A percentile compares a stretch with the other conserved stretches of the same genome.
phyloP scores from a whole-genome alignment of 805 yeast species.

The Schwanniomyces occidentalis region DNA sequence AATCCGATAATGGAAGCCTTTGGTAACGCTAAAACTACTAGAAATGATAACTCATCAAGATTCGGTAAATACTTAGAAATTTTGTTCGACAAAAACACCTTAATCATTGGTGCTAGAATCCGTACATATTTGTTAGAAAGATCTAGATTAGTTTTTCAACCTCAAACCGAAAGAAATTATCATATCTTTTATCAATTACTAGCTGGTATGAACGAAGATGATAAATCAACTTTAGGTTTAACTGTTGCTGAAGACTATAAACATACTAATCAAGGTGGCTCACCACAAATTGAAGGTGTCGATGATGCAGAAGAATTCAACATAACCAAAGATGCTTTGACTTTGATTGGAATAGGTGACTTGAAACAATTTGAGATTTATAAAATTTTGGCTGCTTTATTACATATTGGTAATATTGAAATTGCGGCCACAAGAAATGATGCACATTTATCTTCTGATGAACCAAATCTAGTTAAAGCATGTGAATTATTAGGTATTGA shows the following conservation, averaged over 20 bases:
- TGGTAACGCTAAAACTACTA: slow-evolving; percentile 96
- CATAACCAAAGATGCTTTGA: slow-evolving; percentile 74
- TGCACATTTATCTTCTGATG: slow-evolving; percentile 80
- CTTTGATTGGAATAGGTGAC: slow-evolving; percentile 70
- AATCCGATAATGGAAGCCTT: slow-evolving; percentile 98
- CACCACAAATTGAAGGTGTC: slow-evolving; percentile 65
- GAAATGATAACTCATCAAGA: slow-evolving; percentile 97
- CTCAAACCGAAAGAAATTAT: slow-evolving; percentile 85
- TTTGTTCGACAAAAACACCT: slow-evolving; percentile 68
- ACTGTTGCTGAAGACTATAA: slow-evolving; percentile 65
- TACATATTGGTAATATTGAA: slow-evolving; percentile 91
- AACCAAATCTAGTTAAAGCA: slow-evolving; percentile 79
- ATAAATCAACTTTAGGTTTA: slow-evolving; percentile 60
- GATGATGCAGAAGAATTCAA: slow-evolving; percentile 80
- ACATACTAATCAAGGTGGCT: slow-evolving; percentile 90
- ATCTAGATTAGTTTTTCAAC: slow-evolving; percentile 92
- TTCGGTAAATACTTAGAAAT: slow-evolving; percentile 96
- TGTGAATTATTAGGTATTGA: slow-evolving; percentile 83
- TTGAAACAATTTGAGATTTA: slow-evolving; percentile 67
- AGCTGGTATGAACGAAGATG: slow-evolving; percentile 63
- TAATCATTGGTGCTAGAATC: slow-evolving; percentile 91
- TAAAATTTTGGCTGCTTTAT: slow-evolving; percentile 78
- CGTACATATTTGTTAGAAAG: slow-evolving; percentile 92
- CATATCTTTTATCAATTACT: slow-evolving; percentile 91
- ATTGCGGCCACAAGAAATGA: slow-evolving; percentile 82